Conservation (phyloP, 306 rosid genomes). For the Erythrophleum fordii region DNA sequence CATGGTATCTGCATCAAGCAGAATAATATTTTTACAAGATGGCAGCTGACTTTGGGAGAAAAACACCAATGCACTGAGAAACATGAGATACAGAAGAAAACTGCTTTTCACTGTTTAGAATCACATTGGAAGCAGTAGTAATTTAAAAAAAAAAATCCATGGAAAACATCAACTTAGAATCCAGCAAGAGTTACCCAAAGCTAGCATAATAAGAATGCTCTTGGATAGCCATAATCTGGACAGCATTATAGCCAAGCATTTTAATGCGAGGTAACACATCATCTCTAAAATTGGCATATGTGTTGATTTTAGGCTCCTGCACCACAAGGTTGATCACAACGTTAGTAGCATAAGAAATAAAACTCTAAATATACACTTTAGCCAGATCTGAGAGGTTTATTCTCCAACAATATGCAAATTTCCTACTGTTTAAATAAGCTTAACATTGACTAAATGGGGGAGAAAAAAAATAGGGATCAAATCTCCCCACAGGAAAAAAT, state of each 20-base stretch:
- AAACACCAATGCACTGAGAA: constrained; percentile 26
- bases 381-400: neutral
- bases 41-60: constrained; percentile 23
- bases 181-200: constrained; percentile 77
- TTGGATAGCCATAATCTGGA: constrained; percentile 99
- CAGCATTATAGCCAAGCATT: constrained; percentile 96
- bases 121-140: constrained; percentile 15
- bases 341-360: neutral
- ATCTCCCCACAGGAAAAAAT: constrained; percentile 25
- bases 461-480: neutral
- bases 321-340: neutral
- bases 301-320: constrained; percentile 88
- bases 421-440: neutral
- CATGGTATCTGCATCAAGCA: constrained; percentile 75
- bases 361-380: neutral
- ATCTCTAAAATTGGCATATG: constrained; percentile 86
- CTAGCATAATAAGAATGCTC: constrained; percentile 99
- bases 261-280: constrained; percentile 69
- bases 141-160: neutral
- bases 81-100: constrained; percentile 30
- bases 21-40: constrained; percentile 10
- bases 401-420: neutral
- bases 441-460: neutral
- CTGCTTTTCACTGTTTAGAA: constrained; percentile 18
- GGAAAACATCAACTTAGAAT: constrained; percentile 26